phyloP scores from a whole-genome alignment of 2,329 filamentous ascomycete species.

The Domatiomyces globalis region DNA sequence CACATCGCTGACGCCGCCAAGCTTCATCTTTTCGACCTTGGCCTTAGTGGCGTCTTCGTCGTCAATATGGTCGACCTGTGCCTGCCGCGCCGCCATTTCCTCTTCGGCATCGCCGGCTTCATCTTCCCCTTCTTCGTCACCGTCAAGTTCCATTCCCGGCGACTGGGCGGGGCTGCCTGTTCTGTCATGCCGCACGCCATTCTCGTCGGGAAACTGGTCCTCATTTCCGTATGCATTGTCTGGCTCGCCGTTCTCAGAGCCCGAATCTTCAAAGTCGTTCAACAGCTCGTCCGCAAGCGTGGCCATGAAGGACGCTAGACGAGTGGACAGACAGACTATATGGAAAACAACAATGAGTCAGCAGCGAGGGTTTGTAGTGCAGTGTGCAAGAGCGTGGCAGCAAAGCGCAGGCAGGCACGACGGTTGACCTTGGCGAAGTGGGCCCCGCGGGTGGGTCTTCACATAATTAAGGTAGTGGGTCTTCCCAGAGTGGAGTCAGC shows the following conservation, averaged over 20 bases:
- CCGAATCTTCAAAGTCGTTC: constrained; percentile 78
- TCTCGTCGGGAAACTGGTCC: constrained; percentile 21
- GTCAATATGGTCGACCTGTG: constrained; percentile 47
- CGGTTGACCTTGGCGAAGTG: background rate
- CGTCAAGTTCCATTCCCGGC: constrained; percentile 24
- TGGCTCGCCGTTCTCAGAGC: constrained; percentile 56
- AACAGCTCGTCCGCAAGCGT: constrained; percentile 85
- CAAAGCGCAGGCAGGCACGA: background rate
- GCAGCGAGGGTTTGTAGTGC: no score
- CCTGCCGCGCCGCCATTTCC: constrained; percentile 23
- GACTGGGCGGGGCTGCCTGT: constrained; percentile 20
- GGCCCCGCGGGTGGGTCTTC: background rate
- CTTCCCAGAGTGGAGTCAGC: no score
- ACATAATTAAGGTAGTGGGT: background rate
- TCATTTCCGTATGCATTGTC: constrained; percentile 36
- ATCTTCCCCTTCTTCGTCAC: constrained; percentile 20
- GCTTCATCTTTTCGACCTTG: constrained; percentile 69
- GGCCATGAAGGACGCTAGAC: constrained; percentile 49
- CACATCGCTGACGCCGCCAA: constrained; percentile 60
- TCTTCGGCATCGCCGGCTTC: constrained; percentile 18
- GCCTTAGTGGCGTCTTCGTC: constrained; percentile 57
- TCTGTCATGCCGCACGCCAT: constrained; percentile 13
- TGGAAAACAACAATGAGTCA: background rate
- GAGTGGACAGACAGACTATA: background rate
- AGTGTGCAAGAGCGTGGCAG: background rate